Evolutionary conservation across 2,329 filamentous ascomycete species (phyloP).

Genomic region (Scortechinia acanthostroma): DNA sequence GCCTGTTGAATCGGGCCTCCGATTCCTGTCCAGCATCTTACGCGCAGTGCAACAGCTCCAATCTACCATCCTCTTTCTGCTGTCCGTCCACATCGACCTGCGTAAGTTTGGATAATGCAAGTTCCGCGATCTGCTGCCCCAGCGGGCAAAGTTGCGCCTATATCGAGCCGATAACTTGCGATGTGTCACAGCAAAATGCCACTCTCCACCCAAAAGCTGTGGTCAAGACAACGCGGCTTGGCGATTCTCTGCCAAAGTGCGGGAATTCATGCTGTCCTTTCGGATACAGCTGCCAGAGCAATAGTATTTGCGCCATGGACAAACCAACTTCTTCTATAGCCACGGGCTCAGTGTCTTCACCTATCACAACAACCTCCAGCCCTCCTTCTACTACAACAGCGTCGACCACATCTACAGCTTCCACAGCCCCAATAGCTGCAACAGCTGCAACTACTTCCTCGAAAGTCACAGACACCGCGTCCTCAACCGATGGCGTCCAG

Average conservation of each 20-base stretch:
- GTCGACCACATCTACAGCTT: neutral
- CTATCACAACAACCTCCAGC: neutral
- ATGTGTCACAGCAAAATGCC: conserved; percentile 28
- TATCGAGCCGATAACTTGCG: conserved; percentile 30
- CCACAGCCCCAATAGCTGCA: neutral
- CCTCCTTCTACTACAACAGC: no score
- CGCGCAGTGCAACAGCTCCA: conserved; percentile 20
- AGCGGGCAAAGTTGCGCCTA: conserved; percentile 24
- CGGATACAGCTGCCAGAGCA: conserved; percentile 28
- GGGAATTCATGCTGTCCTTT: conserved; percentile 32
- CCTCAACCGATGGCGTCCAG: no score
- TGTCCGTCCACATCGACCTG: conserved; percentile 28
- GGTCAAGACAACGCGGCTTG: conserved; percentile 30
- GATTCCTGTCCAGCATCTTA: conserved; percentile 9
- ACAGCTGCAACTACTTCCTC: neutral
- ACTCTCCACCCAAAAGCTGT: conserved; percentile 20
- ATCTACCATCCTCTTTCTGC: conserved; percentile 30
- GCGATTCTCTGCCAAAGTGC: conserved; percentile 27
- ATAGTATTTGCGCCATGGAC: no score
- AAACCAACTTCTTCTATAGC: no score
- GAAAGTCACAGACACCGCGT: no score
- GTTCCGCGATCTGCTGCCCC: conserved; percentile 35
- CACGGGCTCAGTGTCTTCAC: neutral
- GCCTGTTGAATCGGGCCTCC: neutral
- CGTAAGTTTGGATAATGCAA: conserved; percentile 26